Conservation (phyloP, 2,329 filamentous ascomycete species). For the Botrytis sinoallii region DNA sequence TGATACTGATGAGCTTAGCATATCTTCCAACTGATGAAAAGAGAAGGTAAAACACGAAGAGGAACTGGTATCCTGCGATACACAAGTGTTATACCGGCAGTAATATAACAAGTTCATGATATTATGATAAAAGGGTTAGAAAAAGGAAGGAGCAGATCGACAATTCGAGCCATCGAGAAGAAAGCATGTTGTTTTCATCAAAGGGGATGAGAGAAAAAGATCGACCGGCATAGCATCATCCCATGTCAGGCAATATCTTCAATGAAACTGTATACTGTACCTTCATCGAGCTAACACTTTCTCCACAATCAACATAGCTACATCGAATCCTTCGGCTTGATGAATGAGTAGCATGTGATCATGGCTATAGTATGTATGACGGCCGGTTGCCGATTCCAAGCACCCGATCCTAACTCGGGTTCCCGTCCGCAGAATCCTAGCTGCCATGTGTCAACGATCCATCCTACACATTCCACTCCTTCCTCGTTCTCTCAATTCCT, state of each 20-base stretch:
- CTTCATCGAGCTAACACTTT: neutral
- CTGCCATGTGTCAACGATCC: neutral
- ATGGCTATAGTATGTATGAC: neutral
- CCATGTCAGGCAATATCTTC: neutral
- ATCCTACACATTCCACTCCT: neutral
- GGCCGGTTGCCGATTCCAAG: neutral
- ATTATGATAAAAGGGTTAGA: neutral
- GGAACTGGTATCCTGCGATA: neutral
- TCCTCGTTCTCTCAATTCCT: neutral
- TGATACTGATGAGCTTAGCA: neutral
- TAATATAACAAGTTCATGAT: neutral
- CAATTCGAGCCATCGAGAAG: neutral
- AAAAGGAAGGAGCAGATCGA: neutral
- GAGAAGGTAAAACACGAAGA: neutral
- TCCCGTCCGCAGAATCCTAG: neutral
- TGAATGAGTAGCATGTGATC: neutral
- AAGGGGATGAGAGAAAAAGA: neutral
- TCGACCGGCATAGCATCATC: neutral
- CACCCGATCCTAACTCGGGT: neutral
- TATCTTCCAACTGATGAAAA: neutral
- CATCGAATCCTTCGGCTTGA: neutral
- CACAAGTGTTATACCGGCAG: neutral
- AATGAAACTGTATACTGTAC: neutral
- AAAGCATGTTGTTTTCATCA: neutral
- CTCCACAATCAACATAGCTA: neutral